Conservation (phyloP, 768 basidiomycete species). For the Sporobolomyces phaffii region DNA sequence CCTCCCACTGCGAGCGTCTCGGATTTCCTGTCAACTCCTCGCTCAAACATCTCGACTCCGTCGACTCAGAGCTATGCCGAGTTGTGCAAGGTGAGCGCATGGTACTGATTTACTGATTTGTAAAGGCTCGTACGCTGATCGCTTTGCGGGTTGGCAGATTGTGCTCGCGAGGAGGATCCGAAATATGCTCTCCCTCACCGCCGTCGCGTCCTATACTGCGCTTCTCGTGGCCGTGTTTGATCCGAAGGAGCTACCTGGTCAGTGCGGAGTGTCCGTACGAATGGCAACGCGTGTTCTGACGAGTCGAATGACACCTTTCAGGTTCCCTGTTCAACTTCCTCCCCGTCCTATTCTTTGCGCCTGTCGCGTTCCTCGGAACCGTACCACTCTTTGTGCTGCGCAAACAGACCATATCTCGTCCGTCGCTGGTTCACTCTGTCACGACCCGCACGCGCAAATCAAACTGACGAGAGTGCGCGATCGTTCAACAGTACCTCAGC, state of each 20-base stretch:
- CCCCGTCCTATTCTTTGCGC: conserved; percentile 6
- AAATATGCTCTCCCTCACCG: conserved; percentile 22
- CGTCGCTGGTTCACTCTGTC: not conserved
- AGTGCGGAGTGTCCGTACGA: not conserved
- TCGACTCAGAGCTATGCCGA: not conserved
- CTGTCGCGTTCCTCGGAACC: conserved; percentile 23
- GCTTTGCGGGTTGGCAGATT: not conserved
- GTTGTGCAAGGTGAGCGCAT: conserved; percentile 14
- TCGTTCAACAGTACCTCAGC: conserved; percentile 8
- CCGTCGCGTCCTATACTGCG: not conserved
- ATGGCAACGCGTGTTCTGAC: no score
- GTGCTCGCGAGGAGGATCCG: conserved; percentile 17
- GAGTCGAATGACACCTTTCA: conserved; percentile 1
- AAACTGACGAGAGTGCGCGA: no score
- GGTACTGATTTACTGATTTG: no score
- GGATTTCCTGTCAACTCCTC: not conserved
- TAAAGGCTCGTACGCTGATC: not conserved
- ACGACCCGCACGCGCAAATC: no score
- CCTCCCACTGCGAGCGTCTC: conserved; percentile 2
- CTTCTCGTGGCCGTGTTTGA: conserved; percentile 26
- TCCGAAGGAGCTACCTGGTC: conserved; percentile 17
- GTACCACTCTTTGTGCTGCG: conserved; percentile 31
- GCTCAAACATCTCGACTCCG: not conserved
- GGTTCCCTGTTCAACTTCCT: conserved; percentile 33
- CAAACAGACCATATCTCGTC: conserved; percentile 32